Evolutionary conservation across 495 filamentous ascomycete genomes (phyloP).

Genomic region (Cercophora newfieldiana): DNA sequence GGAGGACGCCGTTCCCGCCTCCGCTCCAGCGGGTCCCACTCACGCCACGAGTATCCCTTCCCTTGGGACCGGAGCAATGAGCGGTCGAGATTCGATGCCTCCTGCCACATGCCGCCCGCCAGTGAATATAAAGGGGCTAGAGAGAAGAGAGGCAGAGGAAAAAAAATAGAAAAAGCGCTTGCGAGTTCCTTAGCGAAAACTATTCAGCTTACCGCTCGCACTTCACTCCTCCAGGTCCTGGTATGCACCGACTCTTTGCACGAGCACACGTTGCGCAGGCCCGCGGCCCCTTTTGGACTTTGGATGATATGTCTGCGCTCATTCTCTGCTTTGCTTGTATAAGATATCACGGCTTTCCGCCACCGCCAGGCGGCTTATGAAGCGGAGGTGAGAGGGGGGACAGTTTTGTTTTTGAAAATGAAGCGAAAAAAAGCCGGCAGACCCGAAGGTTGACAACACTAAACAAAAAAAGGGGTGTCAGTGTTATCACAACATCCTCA

Average conservation of each 20-base stretch:
- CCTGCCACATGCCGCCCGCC: background rate
- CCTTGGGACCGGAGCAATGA: constrained; percentile 2
- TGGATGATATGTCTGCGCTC: background rate
- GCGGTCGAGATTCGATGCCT: background rate
- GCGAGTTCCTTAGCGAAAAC: background rate
- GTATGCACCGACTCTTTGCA: constrained; percentile 27
- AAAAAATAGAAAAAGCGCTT: background rate
- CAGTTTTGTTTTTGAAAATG: too few relatives aligned
- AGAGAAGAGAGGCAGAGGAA: background rate
- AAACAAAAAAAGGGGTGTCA: background rate
- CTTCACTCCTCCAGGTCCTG: constrained; percentile 21
- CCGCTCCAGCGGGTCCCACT: background rate
- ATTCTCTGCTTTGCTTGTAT: background rate
- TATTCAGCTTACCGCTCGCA: constrained; percentile 28
- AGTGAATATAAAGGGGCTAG: background rate
- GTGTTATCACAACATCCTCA: background rate
- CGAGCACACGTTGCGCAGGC: constrained; percentile 29
- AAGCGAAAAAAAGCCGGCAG: background rate
- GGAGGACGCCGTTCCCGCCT: background rate
- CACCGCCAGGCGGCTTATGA: background rate
- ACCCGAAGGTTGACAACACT: too few relatives aligned
- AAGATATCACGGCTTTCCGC: background rate
- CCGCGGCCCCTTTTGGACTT: constrained; percentile 26
- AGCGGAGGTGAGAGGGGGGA: too few relatives aligned
- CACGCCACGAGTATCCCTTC: background rate